Base-by-base conservation (phyloP, 163 green algal species). In the Trebouxiophyceae sp. region DNA sequence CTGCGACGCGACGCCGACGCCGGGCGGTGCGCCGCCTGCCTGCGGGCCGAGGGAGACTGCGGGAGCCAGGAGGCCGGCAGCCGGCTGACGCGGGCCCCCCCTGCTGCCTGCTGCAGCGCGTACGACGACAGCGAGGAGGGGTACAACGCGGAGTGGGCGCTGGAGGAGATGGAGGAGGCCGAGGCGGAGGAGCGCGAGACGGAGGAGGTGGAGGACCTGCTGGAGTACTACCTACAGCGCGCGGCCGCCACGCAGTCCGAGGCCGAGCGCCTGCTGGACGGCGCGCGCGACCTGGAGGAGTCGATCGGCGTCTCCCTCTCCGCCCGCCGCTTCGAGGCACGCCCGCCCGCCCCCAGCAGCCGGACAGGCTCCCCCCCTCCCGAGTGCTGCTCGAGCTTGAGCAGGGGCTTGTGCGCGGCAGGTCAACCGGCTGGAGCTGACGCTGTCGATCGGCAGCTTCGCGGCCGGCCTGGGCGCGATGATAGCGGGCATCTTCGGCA, bases 191-290 rank as follows among this genome's bases (percentile, higher is more conserved):
- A 95, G 79, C 55, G 77, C 24, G 90, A 97, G 77, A 22, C 60
- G 65, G 56, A 61, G 45, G 45, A 66, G 56, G 31, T 94, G 46
- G 91, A 98, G 74, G 91, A 96, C 77, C 69, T 99, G 67, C 72
- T 98, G 28, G 93, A 99, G 82, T 99, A 97, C 76, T 98, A 99
- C 80, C 72, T 98, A 70, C 89, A 96, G 81, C 79, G 89, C n/a
- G 80, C 83, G 1, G 82, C 78, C 24, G 84, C 78, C 20, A 82
- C 84, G 30, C 84, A 96, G 77, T 81, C 67, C 24, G 87, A 96
- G 65, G 83, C 89, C 8, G 87, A 96, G 78, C 75, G 82, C 39
- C 78, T 92, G 73, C 75, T 95, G 55, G 87, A 76, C 50, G 87
- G 88, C 23, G 89, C 90, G 1, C 85, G 95, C 39, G 93, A 99